Conservation (phyloP, 352 stramenopile genomes). For the Phytophthora boehmeriae region DNA sequence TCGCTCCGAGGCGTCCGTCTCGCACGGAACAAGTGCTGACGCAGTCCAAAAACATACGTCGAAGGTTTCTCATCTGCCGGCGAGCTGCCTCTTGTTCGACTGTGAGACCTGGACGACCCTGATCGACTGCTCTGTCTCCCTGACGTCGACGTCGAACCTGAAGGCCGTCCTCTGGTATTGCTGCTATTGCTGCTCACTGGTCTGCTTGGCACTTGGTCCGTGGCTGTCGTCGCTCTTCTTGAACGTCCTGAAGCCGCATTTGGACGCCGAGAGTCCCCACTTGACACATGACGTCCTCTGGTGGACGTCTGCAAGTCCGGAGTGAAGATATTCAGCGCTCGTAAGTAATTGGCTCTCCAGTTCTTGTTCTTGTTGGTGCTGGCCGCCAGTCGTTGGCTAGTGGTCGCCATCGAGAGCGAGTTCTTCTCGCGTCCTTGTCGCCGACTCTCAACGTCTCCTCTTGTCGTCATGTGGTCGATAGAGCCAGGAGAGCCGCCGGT, state of each 20-base stretch:
- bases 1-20: conserved; percentile 25
- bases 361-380: conserved; percentile 53
- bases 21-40: conserved; percentile 41
- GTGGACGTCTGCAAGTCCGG: conserved; percentile 42
- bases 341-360: conserved; percentile 80
- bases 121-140: conserved; percentile 23
- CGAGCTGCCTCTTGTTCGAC: conserved; percentile 8
- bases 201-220: conserved; percentile 10
- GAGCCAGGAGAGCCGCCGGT: neutral
- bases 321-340: conserved; percentile 75
- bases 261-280: conserved; percentile 2
- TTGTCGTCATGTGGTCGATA: conserved; percentile 2
- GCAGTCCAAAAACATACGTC: conserved; percentile 38
- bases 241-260: conserved; percentile 7
- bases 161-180: conserved; percentile 16
- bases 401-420: conserved; percentile 18
- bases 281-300: conserved; percentile 8
- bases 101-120: conserved; percentile 12
- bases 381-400: conserved; percentile 28
- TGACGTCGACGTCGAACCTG: conserved; percentile 11
- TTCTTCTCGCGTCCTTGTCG: neutral
- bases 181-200: conserved; percentile 22
- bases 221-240: conserved; percentile 1
- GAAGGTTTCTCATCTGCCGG: conserved; percentile 26
- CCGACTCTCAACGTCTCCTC: conserved; percentile 1